Conservation (phyloP, 371 early-diverging fungal species). For the Rhizopus stolonifer region DNA sequence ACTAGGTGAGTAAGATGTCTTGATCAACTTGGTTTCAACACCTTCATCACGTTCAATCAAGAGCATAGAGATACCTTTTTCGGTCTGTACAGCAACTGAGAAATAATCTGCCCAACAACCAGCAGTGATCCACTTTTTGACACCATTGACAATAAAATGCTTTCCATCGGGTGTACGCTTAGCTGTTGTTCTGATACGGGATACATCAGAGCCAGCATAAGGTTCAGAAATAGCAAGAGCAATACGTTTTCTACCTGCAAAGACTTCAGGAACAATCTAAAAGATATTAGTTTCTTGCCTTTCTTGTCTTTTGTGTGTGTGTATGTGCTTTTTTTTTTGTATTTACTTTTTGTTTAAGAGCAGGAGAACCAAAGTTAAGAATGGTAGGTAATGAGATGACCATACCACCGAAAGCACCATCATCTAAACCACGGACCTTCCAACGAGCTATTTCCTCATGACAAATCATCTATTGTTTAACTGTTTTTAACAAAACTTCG, state of each 20-base stretch:
- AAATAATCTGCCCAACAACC: constrained; percentile 72
- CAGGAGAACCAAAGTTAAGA: constrained; percentile 44
- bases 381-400: constrained; percentile 64
- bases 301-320: no score
- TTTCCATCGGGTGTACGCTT: constrained; percentile 71
- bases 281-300: background rate
- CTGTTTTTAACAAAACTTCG: background rate
- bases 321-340: no score
- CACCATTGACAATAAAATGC: constrained; percentile 50
- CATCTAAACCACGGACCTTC: constrained; percentile 42
- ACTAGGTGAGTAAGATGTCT: constrained; percentile 61
- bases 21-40: constrained; percentile 59
- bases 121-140: constrained; percentile 87
- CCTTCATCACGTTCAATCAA: constrained; percentile 68
- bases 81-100: constrained; percentile 66
- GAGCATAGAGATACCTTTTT: constrained; percentile 77
- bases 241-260: constrained; percentile 75
- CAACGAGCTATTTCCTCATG: constrained; percentile 76
- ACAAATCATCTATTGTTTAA: constrained; percentile 56
- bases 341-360: constrained; percentile 40
- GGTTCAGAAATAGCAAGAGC: constrained; percentile 70
- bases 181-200: constrained; percentile 70
- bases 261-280: constrained; percentile 67
- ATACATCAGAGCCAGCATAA: constrained; percentile 72
- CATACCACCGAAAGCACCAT: constrained; percentile 51